Percentiles rank a stretch among this genome's conserved stretches.
These are phyloP conservation scores for Irpex sp. DNA, from an alignment of 1,284 basidiomycete genomes.

Conservation along the genomic window DNA sequence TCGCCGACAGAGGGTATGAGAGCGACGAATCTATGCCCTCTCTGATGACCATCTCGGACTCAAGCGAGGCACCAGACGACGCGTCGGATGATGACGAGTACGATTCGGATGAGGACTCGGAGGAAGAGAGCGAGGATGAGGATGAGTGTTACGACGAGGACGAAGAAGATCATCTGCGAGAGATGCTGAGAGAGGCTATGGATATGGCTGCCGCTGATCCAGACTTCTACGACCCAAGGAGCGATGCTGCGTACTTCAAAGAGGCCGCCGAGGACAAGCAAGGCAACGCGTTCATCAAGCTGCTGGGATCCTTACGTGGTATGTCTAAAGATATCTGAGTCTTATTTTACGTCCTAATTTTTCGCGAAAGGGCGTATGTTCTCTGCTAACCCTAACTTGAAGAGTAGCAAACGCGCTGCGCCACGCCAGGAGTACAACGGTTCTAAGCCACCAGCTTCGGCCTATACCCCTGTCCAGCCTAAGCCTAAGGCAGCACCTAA, in stretches of 20 bases:
- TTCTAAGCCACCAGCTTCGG: slow-evolving; percentile 11
- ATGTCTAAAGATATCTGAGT: slow-evolving; percentile 10
- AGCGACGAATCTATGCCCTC: slow-evolving; percentile 58
- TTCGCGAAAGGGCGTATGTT: slow-evolving; percentile 61
- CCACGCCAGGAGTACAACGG: slow-evolving; percentile 23
- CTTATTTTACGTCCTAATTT: background rate
- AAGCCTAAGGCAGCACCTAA: slow-evolving; percentile 7
- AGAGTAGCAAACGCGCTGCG: slow-evolving; percentile 31
- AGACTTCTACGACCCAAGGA: slow-evolving; percentile 48
- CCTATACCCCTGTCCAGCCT: slow-evolving; percentile 9
- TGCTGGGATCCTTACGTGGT: slow-evolving; percentile 71
- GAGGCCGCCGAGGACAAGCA: slow-evolving; percentile 48
- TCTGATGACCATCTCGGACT: slow-evolving; percentile 59
- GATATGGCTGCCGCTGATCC: slow-evolving; percentile 51
- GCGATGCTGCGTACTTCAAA: slow-evolving; percentile 37
- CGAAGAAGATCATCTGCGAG: slow-evolving; percentile 60
- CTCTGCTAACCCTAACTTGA: slow-evolving; percentile 55
- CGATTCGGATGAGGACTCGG: slow-evolving; percentile 37
- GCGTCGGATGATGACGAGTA: slow-evolving; percentile 28
- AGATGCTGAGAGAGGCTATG: slow-evolving; percentile 66
- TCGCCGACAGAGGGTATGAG: slow-evolving; percentile 39
- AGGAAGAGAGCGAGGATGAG: slow-evolving; percentile 28
- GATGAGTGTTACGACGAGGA: slow-evolving; percentile 61
- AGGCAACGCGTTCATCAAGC: slow-evolving; percentile 70
- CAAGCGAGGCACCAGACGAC: slow-evolving; percentile 35